Evolutionary conservation across 2,329 filamentous ascomycete genomes (phyloP), one percentile per base, ranked within the genome.

Genomic region (Aspergillus latus): DNA sequence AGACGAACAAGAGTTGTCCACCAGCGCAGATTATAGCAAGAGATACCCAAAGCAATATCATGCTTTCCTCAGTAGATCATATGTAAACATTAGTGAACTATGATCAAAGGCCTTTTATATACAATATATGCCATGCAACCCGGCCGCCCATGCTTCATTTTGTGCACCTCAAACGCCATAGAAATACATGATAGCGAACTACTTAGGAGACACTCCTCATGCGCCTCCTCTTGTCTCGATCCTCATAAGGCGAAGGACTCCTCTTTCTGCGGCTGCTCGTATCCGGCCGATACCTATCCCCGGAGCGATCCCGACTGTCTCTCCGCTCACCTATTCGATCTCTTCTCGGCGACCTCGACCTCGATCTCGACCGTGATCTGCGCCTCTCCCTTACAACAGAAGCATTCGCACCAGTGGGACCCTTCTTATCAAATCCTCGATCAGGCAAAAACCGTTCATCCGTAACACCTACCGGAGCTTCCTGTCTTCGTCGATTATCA

Each of bases 301-400:
- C 59, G 16, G 66, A 68, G 13, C 75, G 73, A 49, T 64, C 65
- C 46, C 51, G 36, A 13, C 53, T 42, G 36, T 59, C 58, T n/a
- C 52, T n/a, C 8, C 76, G 68, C 54, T 82, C 67, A 50, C 81
- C 76, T 42, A 74, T 68, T 36, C 61, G 62, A 13, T 66, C 69
- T 59, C 66, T 65, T 50, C 81, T 72, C 4, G 67, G 83, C n/a
- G 84, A 85, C 57, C 76, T 72, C 2, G 84, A 86, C 74, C 75
- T 62, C 16, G 73, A 73, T 34, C 67, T 64, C 5, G 71, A 72
- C 37, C 67, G 64, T 5, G 71, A 72, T 36, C 68, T 68, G 50
- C 64, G 67, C 52, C 76, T 67, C 51, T 73, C 67, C 39, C 71
- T 70, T 21, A 80, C 69, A 29, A 64, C 67, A 59, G 72, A 76